Conservation (phyloP, 345 rosid genomes). For the Ailanthus altissimus region DNA sequence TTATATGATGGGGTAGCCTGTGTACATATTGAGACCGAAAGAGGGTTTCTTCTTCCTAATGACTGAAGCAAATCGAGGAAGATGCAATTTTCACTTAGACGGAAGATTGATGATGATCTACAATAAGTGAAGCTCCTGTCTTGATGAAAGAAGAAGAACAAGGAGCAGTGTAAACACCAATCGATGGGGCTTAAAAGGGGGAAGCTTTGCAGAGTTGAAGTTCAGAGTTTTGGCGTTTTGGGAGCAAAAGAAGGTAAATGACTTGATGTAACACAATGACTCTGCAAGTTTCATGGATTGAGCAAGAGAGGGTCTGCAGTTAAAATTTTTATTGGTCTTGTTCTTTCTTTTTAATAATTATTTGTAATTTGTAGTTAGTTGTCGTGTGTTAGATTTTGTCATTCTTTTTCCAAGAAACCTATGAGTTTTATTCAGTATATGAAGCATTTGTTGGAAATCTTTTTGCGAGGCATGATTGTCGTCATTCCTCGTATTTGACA, state of each 20-base stretch:
- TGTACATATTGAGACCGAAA: conserved; percentile 24
- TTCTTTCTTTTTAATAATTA: not conserved
- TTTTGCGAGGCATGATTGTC: not conserved
- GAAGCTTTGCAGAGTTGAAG: not conserved
- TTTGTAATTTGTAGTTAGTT: conserved; percentile 19
- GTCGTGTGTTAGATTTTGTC: not conserved
- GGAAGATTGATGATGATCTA: not conserved
- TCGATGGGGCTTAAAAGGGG: not conserved
- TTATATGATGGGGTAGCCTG: not conserved
- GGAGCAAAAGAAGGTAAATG: conserved; percentile 16
- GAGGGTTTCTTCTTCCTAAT: not conserved
- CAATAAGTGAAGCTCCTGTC: conserved; percentile 1
- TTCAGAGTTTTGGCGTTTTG: not conserved
- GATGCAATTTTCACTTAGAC: not conserved
- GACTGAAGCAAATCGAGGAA: conserved; percentile 7
- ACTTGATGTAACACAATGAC: not conserved
- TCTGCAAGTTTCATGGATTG: conserved; percentile 2
- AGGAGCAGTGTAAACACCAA: not conserved
- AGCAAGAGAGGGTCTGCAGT: not conserved
- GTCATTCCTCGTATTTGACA: not conserved
- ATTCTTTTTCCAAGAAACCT: conserved; percentile 31
- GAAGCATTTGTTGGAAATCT: not conserved
- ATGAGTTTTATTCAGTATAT: not conserved
- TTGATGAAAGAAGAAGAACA: not conserved
- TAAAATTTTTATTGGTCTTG: not conserved